These are phyloP conservation scores for Sphagnum contortum DNA, from an alignment of 225 moss, liverwort and hornwort genomes.

Conservation along the genomic window DNA sequence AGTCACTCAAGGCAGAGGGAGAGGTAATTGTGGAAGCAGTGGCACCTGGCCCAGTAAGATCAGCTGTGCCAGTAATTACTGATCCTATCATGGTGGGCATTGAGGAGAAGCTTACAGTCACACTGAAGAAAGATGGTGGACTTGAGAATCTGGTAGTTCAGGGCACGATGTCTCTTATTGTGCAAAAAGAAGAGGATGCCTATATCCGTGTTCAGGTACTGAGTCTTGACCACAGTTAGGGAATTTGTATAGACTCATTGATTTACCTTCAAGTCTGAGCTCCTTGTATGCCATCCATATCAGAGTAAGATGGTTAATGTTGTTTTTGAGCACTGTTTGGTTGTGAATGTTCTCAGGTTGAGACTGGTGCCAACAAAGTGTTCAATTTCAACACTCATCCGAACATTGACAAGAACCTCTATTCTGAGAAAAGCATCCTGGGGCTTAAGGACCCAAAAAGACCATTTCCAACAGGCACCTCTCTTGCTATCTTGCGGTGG, in stretches of 20 bases:
- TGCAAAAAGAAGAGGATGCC: conserved; percentile 91
- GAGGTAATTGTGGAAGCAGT: conserved; percentile 88
- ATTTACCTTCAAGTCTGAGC: too few species aligned
- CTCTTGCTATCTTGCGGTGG: conserved; percentile 76
- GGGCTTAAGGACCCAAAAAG: conserved; percentile 76
- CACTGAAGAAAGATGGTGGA: conserved; percentile 85
- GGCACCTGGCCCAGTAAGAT: conserved; percentile 56
- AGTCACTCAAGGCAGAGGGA: conserved; percentile 92
- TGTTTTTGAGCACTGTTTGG: too few species aligned
- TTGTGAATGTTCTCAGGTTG: conserved; percentile 32
- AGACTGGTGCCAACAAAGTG: conserved; percentile 59
- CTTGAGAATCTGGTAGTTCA: conserved; percentile 92
- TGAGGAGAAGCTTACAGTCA: conserved; percentile 81
- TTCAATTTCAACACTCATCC: conserved; percentile 80
- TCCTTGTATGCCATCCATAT: too few species aligned
- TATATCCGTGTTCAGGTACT: conserved; percentile 70
- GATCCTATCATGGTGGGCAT: conserved; percentile 74
- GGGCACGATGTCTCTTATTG: conserved; percentile 78
- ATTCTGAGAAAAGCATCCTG: conserved; percentile 52
- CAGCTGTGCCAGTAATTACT: conserved; percentile 36
- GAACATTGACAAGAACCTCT: conserved; percentile 80
- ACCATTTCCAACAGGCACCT: conserved; percentile 79
- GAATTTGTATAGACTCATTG: too few species aligned
- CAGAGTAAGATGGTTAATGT: too few species aligned
- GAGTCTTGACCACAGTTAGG: not conserved